Percentiles rank a stretch among this genome's conserved stretches.
Conservation (phyloP, 2,329 filamentous ascomycete species). For the Talaromyces sp. region DNA sequence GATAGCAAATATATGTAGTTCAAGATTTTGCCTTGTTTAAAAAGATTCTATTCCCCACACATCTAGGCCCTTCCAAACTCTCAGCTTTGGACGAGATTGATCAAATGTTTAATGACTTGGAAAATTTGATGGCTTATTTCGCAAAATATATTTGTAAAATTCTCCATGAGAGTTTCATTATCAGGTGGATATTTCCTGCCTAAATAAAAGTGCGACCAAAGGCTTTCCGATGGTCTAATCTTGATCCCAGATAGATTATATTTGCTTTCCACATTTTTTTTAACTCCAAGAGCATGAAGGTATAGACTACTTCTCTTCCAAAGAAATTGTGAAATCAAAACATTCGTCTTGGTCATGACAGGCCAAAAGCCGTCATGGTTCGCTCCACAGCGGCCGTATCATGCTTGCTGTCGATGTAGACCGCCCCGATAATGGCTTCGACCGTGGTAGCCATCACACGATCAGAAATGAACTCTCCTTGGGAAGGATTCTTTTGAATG, state of each 20-base stretch:
- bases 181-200: neutral
- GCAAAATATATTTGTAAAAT: neutral
- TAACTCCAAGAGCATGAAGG: no score
- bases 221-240: neutral
- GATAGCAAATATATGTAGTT: neutral
- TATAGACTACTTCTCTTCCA: neutral
- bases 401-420: constrained; percentile 22
- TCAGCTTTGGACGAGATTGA: no score
- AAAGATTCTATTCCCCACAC: neutral
- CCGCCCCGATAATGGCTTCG: constrained; percentile 31
- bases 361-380: neutral
- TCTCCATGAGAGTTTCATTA: neutral
- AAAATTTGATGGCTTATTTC: no score
- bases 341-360: neutral
- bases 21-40: no score
- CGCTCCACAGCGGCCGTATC: constrained; percentile 7
- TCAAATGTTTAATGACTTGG: no score
- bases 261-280: neutral
- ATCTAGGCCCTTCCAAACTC: neutral
- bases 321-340: neutral
- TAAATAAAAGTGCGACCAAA: neutral
- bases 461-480: constrained; percentile 12
- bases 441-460: constrained; percentile 24
- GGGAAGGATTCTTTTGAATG: constrained; percentile 14
- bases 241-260: neutral